Conservation (phyloP, 108 stramenopile genomes). For the Cylindrotheca closterium region DNA sequence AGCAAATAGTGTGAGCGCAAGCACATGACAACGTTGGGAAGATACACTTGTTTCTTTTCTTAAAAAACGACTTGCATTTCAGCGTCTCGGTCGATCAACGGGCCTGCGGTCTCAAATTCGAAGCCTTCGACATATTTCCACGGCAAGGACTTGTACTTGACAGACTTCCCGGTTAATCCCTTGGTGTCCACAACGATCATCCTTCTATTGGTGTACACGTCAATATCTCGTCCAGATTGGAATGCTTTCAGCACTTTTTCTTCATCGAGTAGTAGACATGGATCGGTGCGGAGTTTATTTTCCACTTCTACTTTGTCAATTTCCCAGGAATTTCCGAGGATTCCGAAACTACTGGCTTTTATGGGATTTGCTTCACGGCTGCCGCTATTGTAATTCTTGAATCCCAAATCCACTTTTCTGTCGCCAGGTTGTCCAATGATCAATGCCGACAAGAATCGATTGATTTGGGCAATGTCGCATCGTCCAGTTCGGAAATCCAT, state of each 20-base stretch:
- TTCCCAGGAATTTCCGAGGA: constrained; percentile 43
- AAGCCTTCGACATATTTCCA: constrained; percentile 46
- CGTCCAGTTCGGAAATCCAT: constrained; percentile 58
- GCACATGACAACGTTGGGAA: too few relatives aligned
- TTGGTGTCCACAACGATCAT: constrained; percentile 61
- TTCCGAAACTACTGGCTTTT: constrained; percentile 15
- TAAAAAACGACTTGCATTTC: too few relatives aligned
- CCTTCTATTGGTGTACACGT: constrained; percentile 51
- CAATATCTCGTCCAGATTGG: constrained; percentile 53
- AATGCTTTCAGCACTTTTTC: constrained; percentile 57
- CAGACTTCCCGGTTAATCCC: constrained; percentile 55
- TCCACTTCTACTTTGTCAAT: constrained; percentile 47
- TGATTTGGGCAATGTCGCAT: constrained; percentile 51
- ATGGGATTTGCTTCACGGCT: constrained; percentile 4
- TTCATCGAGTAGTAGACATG: constrained; percentile 50
- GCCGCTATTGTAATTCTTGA: constrained; percentile 7
- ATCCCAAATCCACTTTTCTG: constrained; percentile 10
- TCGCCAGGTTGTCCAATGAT: constrained; percentile 37
- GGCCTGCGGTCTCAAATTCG: constrained; percentile 61
- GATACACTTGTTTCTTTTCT: too few relatives aligned
- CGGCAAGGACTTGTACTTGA: constrained; percentile 62
- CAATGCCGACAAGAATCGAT: constrained; percentile 54
- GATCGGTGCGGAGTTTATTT: constrained; percentile 40
- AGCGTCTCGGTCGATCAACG: constrained; percentile 34
- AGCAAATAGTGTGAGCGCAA: too few relatives aligned